These are phyloP conservation scores for Besnoitia besnoiti DNA, from an alignment of 169 alveolate genomes.

Conservation along the genomic window DNA sequence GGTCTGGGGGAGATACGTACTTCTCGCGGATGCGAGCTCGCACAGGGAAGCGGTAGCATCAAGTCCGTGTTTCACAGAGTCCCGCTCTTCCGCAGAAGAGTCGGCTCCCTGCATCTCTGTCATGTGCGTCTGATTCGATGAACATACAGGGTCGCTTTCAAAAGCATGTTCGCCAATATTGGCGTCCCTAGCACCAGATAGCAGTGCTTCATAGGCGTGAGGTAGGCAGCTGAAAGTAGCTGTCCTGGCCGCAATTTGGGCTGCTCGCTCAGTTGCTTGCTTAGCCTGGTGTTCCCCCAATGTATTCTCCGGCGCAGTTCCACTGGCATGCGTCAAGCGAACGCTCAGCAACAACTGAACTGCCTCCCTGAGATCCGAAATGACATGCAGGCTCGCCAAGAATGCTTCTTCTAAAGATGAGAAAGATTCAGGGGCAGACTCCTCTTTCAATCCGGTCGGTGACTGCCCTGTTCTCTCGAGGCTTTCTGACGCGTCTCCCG, in stretches of 20 bases:
- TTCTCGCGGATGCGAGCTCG: background rate
- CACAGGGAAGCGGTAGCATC: background rate
- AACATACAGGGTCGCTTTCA: background rate
- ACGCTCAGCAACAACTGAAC: background rate
- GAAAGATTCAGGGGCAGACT: background rate
- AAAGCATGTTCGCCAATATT: background rate
- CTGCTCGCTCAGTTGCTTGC: background rate
- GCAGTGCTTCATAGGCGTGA: background rate
- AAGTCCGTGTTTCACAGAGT: background rate
- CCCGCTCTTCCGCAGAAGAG: background rate
- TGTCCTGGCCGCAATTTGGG: background rate
- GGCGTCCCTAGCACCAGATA: background rate
- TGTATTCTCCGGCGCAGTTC: background rate
- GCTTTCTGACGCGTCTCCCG: background rate
- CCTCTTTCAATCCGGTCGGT: background rate
- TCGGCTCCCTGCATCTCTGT: background rate
- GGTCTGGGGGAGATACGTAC: background rate
- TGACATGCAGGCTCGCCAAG: constrained; percentile 13
- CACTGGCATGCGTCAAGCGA: background rate
- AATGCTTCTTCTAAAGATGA: constrained; percentile 23
- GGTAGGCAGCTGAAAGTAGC: background rate
- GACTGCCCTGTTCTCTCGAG: background rate
- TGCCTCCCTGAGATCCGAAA: background rate
- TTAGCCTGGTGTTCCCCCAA: background rate
- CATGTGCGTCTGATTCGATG: background rate